Evolutionary conservation across 768 basidiomycete genomes (phyloP).

Genomic region (Clavaria fumosa): DNA sequence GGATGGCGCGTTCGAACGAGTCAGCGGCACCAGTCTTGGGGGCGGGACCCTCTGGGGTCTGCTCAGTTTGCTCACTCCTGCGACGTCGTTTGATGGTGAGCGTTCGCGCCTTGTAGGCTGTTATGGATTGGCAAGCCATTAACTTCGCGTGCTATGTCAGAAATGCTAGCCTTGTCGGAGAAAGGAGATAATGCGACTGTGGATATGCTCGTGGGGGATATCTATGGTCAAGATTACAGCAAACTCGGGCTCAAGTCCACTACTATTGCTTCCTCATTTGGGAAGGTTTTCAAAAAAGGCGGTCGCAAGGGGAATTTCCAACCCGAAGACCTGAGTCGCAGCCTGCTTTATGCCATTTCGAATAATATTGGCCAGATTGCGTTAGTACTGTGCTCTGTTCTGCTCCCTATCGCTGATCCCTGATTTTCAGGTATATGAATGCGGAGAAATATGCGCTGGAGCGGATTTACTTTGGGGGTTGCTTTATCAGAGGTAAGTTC

Average conservation of each 20-base stretch:
- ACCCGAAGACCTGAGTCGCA: conserved; percentile 88
- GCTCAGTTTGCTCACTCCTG: conserved; percentile 87
- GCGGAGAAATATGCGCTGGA: conserved; percentile 96
- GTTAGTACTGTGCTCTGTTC: conserved; percentile 35
- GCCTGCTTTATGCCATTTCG: conserved; percentile 88
- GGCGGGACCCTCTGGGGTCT: conserved; percentile 97
- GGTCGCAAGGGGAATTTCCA: conserved; percentile 65
- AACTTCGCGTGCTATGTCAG: conserved; percentile 29
- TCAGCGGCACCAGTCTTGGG: conserved; percentile 92
- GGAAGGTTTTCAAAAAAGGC: conserved; percentile 92
- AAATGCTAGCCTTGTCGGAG: conserved; percentile 93
- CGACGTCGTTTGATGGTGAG: conserved; percentile 90
- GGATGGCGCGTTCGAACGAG: conserved; percentile 89
- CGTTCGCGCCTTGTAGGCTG: too few species aligned
- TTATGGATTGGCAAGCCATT: conserved; percentile 2
- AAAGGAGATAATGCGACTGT: conserved; percentile 84
- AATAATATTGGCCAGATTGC: conserved; percentile 99
- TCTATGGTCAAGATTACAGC: conserved; percentile 95
- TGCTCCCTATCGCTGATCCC: too few species aligned
- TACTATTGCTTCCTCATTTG: conserved; percentile 96
- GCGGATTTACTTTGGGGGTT: conserved; percentile 97
- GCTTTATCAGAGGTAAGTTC: conserved; percentile 84
- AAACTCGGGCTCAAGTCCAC: conserved; percentile 93
- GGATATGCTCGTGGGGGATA: conserved; percentile 99
- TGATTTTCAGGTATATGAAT: conserved; percentile 76